phyloP scores from a whole-genome alignment of 2,329 filamentous ascomycete species.

The Fusarium sp. region DNA sequence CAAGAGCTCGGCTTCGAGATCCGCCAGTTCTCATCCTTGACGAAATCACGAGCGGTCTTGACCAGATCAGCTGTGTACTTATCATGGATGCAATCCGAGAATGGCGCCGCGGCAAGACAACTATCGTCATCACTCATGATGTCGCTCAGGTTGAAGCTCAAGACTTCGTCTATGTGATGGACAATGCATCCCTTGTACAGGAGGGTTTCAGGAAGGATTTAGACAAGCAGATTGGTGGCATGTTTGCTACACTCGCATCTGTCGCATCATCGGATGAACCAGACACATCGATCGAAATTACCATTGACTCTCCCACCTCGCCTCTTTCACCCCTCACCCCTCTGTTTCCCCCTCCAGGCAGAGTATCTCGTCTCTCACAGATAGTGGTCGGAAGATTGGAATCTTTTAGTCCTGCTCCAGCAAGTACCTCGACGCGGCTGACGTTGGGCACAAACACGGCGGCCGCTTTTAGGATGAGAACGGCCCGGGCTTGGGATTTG shows the following conservation, averaged over 20 bases:
- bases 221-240: conserved; percentile 57
- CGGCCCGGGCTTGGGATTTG: conserved; percentile 43
- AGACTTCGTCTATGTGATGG: conserved; percentile 86
- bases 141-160: conserved; percentile 77
- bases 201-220: conserved; percentile 74
- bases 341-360: conserved; percentile 8
- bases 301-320: conserved; percentile 21
- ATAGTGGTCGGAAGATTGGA: conserved; percentile 41
- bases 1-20: conserved; percentile 81
- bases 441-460: conserved; percentile 43
- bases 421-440: conserved; percentile 30
- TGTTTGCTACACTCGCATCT: conserved; percentile 61
- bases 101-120: conserved; percentile 87
- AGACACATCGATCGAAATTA: conserved; percentile 29
- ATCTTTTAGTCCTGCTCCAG: conserved; percentile 16
- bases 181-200: conserved; percentile 75
- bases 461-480: conserved; percentile 36
- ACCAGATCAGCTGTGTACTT: conserved; percentile 75
- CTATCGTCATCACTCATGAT: conserved; percentile 94
- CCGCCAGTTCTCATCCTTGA: conserved; percentile 87
- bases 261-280: conserved; percentile 5
- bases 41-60: conserved; percentile 88
- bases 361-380: conserved; percentile 35
- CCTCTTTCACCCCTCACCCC: conserved; percentile 27
- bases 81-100: conserved; percentile 81